Percentiles rank a stretch among this genome's conserved stretches.
Evolutionary conservation across 208 protist species (phyloP).

Genomic region (Paratrypanosoma confusum): DNA sequence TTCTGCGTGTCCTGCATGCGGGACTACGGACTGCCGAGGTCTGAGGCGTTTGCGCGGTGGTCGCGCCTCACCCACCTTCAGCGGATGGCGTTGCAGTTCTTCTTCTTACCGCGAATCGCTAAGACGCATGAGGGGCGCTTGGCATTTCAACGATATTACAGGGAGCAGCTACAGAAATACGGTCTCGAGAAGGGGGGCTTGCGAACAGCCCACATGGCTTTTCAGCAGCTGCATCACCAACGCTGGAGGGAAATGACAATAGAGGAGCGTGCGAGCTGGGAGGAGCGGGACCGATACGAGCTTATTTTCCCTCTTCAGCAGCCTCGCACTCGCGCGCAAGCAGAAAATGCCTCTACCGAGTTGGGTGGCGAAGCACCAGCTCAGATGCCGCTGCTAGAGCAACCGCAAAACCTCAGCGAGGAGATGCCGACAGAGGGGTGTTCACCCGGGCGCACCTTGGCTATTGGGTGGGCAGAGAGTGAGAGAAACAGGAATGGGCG

Average conservation of each 20-base stretch:
- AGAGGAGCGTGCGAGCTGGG: constrained; percentile 42
- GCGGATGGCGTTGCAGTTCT: constrained; percentile 65
- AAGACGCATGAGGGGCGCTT: constrained; percentile 3
- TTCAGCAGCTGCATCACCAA: too few relatives aligned
- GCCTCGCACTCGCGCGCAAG: constrained; percentile 17
- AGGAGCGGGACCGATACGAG: constrained; percentile 26
- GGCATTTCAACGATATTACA: constrained; percentile 56
- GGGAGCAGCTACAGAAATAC: constrained; percentile 32
- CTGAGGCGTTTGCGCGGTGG: constrained; percentile 28
- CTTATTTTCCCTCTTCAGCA: constrained; percentile 35
- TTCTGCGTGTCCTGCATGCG: constrained; percentile 48
- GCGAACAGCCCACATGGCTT: too few relatives aligned
- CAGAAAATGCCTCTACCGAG: constrained; percentile 14
- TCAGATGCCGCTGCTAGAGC: too few relatives aligned
- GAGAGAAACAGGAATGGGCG: too few relatives aligned
- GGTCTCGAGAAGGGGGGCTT: constrained; percentile 27
- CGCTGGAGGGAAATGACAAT: constrained; percentile 37
- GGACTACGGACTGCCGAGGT: constrained; percentile 57
- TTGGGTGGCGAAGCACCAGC: too few relatives aligned
- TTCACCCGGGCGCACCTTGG: too few relatives aligned
- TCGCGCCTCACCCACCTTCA: constrained; percentile 46
- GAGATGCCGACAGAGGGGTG: too few relatives aligned
- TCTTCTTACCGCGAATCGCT: constrained; percentile 59
- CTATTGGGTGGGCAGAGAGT: too few relatives aligned
- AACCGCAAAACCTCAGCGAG: too few relatives aligned